Evolutionary conservation across 1,284 basidiomycete genomes (phyloP), one percentile per base, ranked within the genome.

Genomic region (Apiotrichum domesticum): DNA sequence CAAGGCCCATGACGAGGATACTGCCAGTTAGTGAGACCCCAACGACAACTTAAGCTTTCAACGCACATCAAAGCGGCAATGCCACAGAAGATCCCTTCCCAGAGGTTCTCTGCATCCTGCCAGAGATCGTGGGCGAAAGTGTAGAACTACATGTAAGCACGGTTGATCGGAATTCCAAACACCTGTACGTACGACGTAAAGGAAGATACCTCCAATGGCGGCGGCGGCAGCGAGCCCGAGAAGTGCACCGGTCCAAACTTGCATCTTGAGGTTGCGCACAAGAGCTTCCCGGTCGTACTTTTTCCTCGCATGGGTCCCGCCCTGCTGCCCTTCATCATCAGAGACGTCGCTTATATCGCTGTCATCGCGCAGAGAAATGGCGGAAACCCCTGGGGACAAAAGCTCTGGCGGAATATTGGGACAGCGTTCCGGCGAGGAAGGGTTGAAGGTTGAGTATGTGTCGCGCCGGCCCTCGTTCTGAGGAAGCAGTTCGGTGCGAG

Each of bases 241-340:
- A 6, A 77, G 77, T 1, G 87, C 82, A 13, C 91, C 91, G 14
- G 82, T 65, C 73, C 90, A 85, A 54, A 94, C 88, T 83, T 89
- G 67, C n/a, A 57, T 37, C 47, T 63, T 66, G 66, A 73, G 69
- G 43, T 58, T 59, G 45, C 59, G 55, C 7, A 68, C 54, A 10
- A 64, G 48, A 35, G 46, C 47, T 1, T 51, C 56, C 15, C 59
- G 60, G 55, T 62, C 50, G 39, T 40, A 56, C 4, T 34, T 32
- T 2, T 21, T 40, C 21, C 32, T 41, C 4, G 11, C 46, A 21
- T 21, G 21, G 21, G 21, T 21, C 21, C 21, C 21, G 21, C 21
- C 21, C 21, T 21, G 21, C 21, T 21, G 21, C 21, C 21, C 21
- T n/a, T 34, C 48, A 29, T 48, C 51, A 46, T 57, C 55, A 2